Evolutionary conservation across 2,329 filamentous ascomycete genomes (phyloP).

Genomic region (Coniella lustricola): DNA sequence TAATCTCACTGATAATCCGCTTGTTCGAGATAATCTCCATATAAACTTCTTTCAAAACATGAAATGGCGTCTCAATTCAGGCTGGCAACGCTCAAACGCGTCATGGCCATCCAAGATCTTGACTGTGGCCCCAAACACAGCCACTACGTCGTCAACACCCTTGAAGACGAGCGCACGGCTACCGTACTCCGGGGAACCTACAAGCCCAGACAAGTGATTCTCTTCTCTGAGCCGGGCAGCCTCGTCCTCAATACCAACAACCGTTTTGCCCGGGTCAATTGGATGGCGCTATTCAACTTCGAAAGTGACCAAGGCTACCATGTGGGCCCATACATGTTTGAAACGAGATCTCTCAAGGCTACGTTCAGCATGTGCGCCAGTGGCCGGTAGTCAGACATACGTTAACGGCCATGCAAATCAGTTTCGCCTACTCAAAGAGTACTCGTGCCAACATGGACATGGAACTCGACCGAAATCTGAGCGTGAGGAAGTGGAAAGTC

Average conservation of each 20-base stretch:
- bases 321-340: conserved; percentile 17
- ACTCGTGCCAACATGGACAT: no score
- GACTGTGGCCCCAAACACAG: conserved; percentile 9
- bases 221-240: conserved; percentile 28
- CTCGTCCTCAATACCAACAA: conserved; percentile 21
- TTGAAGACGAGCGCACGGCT: conserved; percentile 24
- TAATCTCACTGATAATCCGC: no score
- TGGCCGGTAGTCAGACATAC: conserved; percentile 20
- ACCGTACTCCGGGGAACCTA: conserved; percentile 14
- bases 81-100: conserved; percentile 23
- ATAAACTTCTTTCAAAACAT: no score
- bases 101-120: conserved; percentile 16
- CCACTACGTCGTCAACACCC: conserved; percentile 13
- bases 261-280: conserved; percentile 20
- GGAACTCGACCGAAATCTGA: conserved; percentile 22
- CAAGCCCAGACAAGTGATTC: conserved; percentile 21
- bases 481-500: conserved; percentile 25
- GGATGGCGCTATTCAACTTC: no score
- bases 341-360: conserved; percentile 23
- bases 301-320: conserved; percentile 21
- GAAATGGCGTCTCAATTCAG: conserved; percentile 25
- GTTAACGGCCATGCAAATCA: no score
- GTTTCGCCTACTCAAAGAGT: no score
- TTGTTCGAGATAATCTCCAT: no score
- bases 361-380: conserved; percentile 19